Base-by-base conservation (phyloP, 2,329 filamentous ascomycete species). In the Acephala macrosclerotiorum region DNA sequence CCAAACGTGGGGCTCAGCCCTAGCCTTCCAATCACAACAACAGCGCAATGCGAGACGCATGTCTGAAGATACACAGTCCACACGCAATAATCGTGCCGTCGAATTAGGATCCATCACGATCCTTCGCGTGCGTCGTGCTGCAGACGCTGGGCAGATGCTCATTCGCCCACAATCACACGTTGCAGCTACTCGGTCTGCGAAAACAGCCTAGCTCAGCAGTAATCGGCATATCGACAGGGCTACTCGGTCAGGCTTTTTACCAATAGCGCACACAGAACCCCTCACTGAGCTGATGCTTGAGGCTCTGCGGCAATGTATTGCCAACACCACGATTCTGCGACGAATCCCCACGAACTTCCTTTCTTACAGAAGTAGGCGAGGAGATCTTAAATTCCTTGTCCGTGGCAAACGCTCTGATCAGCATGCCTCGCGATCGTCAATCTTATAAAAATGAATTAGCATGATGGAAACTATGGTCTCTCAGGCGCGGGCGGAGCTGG, bases 381-480 rank as follows among this genome's bases (percentile, higher is more conserved):
- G 40, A 33, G 20, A 25, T 35, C 58, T 14, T 49, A 12, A 60
- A 4, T 14, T 38, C 55, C 55, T 58, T 20, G 45, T 47, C 58
- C 49, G 49, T 61, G 40, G 58, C 20, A 33, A 26, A 36, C 25
- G 58, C 45, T 51, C 53, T 61, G 58, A 61, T 61, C 58, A 53
- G 26, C n/a, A 51, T 61, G 42, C 29, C 29, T 22, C 58, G 33
- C 47, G 40, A 53, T 36, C 45, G 18, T 36, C 26, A 18, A 11
- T 25, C 47, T 14, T n/a, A 63, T 22, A 18, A 63, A 11, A n/a
- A 59, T 61, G 59, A 60, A 25, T 29, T 59, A 51, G 53, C n/a
- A 66, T 67, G 66, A 67, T 60, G 53, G 66, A 70, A 62, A 63
- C 58, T 14, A 60, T 60, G 60, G 64, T 35, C n/a, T 56, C 60